Evolutionary conservation across 345 rosid genomes (phyloP).

Genomic region (Moricandia moricandioides): DNA sequence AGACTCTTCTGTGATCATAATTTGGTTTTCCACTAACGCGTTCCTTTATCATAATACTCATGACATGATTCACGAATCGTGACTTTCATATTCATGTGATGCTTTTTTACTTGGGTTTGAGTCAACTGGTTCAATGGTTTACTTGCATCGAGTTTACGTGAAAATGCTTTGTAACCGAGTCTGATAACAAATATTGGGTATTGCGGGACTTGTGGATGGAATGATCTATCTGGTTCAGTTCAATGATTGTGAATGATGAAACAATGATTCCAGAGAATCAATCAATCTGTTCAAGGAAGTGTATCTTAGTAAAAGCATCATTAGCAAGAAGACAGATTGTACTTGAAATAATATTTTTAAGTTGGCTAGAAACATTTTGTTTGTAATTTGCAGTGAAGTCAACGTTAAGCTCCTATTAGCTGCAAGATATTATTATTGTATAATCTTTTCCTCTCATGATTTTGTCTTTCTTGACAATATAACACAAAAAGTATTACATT

Average conservation of each 20-base stretch:
- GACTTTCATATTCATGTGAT: too few relatives aligned
- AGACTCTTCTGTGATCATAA: too few relatives aligned
- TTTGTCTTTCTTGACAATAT: not conserved
- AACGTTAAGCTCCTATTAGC: constrained; percentile 22
- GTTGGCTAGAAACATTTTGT: not conserved
- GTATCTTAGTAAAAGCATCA: not conserved
- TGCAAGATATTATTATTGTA: not conserved
- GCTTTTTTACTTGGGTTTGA: too few relatives aligned
- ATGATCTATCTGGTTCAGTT: constrained; percentile 11
- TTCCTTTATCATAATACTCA: too few relatives aligned
- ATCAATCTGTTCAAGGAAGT: constrained; percentile 14
- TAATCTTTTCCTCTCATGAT: not conserved
- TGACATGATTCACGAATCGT: too few relatives aligned
- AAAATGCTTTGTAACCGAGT: too few relatives aligned
- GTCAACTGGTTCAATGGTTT: too few relatives aligned
- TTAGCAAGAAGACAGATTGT: constrained; percentile 12
- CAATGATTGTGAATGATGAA: constrained; percentile 26
- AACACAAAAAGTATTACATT: constrained; percentile 2
- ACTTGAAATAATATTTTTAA: not conserved
- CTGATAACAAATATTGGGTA: too few relatives aligned
- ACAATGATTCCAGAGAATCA: constrained; percentile 9
- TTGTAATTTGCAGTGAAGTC: constrained; percentile 18
- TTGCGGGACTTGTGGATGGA: too few relatives aligned
- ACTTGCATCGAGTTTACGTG: too few relatives aligned
- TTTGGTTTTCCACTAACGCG: too few relatives aligned